Evolutionary conservation across 495 filamentous ascomycete genomes (phyloP).

Genomic region (Aspergillus baeticus): DNA sequence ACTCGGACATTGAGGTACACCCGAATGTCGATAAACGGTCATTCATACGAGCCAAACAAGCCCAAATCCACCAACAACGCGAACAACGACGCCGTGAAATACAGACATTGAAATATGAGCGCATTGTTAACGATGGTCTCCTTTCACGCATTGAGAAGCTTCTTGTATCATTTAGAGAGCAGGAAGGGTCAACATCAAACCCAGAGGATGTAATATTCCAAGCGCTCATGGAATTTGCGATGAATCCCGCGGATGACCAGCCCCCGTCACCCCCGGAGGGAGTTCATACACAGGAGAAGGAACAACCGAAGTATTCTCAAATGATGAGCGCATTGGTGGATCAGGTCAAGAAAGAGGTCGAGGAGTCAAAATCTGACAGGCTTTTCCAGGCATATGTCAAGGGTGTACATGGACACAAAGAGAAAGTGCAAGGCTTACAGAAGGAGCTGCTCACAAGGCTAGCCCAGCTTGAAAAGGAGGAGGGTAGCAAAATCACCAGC

Average conservation of each 20-base stretch:
- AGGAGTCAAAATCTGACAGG: constrained; percentile 62
- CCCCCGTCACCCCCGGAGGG: constrained; percentile 71
- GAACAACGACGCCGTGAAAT: constrained; percentile 82
- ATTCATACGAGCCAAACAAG: constrained; percentile 97
- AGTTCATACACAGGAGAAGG: constrained; percentile 69
- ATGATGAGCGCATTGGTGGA: constrained; percentile 94
- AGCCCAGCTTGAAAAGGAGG: constrained; percentile 80
- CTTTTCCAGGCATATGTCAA: constrained; percentile 69
- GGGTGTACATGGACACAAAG: constrained; percentile 71
- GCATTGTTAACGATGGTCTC: constrained; percentile 87
- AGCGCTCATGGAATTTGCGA: constrained; percentile 74
- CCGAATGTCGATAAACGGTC: constrained; percentile 98
- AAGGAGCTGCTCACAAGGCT: constrained; percentile 69
- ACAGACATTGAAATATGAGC: constrained; percentile 87
- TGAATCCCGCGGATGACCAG: constrained; percentile 69
- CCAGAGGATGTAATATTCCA: constrained; percentile 84
- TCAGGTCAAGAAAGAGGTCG: constrained; percentile 88
- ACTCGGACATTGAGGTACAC: constrained; percentile 97
- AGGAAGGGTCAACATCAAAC: constrained; percentile 66
- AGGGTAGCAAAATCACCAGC: constrained; percentile 88
- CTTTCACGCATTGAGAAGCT: constrained; percentile 79
- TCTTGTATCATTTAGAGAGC: constrained; percentile 64
- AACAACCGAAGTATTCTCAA: constrained; percentile 83
- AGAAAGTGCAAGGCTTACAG: constrained; percentile 76
- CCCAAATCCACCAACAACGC: constrained; percentile 91